A percentile compares a stretch with the other conserved stretches of the same genome.
phyloP scores from a whole-genome alignment of 2,329 filamentous ascomycete species.

The Myrmaecium sp. region DNA sequence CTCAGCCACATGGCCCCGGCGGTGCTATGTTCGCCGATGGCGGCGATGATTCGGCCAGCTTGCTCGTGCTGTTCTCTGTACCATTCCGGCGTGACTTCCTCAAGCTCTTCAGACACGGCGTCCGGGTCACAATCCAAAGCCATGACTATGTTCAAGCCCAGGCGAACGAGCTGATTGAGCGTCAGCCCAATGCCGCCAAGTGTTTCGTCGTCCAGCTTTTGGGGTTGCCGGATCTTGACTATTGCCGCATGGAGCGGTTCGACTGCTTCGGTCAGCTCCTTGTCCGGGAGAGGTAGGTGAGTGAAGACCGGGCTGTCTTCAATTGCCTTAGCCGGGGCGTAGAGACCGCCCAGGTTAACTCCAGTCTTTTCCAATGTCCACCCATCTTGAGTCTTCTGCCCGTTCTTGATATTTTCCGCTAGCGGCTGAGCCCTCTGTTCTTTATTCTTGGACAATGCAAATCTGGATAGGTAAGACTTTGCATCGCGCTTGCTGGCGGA shows the following conservation, averaged over 20 bases:
- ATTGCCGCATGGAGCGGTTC: constrained; percentile 59
- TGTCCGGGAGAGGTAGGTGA: constrained; percentile 31
- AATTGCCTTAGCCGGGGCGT: constrained; percentile 39
- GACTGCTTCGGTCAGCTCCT: constrained; percentile 13
- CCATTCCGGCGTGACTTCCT: constrained; percentile 13
- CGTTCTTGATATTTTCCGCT: constrained; percentile 5
- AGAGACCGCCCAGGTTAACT: constrained; percentile 45
- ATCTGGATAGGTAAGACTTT: constrained; percentile 78
- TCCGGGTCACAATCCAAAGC: constrained; percentile 55
- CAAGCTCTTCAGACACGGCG: constrained; percentile 13
- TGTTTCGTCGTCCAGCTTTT: constrained; percentile 50
- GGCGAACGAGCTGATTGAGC: constrained; percentile 60
- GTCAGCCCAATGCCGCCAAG: constrained; percentile 67
- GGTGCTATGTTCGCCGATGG: constrained; percentile 52
- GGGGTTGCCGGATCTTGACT: constrained; percentile 64
- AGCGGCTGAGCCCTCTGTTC: constrained; percentile 6
- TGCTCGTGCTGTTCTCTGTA: constrained; percentile 41
- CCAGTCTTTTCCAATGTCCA: constrained; percentile 26
- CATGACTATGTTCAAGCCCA: constrained; percentile 69
- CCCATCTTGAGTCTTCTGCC: constrained; percentile 14
- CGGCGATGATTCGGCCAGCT: constrained; percentile 54
- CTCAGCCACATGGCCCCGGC: constrained; percentile 54
- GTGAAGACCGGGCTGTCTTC: constrained; percentile 44
- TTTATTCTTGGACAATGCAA: constrained; percentile 4
- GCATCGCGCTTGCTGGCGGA: constrained; percentile 87